Percentiles rank a stretch among this genome's conserved stretches.
These are phyloP conservation scores for Suhomyces sp. DNA, from an alignment of 805 yeast genomes.

Conservation along the genomic window DNA sequence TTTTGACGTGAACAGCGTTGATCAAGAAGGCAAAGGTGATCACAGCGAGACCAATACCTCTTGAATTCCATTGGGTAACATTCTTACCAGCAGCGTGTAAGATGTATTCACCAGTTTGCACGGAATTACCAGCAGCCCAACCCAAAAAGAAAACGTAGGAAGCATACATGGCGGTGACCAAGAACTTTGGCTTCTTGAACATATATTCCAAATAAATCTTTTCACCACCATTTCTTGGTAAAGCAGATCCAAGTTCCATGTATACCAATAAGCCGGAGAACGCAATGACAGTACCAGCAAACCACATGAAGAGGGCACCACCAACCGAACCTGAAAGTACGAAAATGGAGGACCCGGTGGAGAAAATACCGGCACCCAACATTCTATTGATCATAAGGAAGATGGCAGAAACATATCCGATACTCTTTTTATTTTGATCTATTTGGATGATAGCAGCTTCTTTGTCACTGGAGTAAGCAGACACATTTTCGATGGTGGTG, in stretches of 20 bases:
- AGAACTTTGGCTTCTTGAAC: slow-evolving; percentile 64
- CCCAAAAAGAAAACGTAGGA: slow-evolving; percentile 73
- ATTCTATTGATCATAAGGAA: slow-evolving; percentile 62
- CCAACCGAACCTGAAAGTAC: slow-evolving; percentile 68
- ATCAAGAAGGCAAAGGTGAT: slow-evolving; percentile 67
- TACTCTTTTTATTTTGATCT: slow-evolving; percentile 45
- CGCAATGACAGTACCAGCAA: slow-evolving; percentile 70
- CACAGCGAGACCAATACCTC: slow-evolving; percentile 75
- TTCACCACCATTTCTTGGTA: slow-evolving; percentile 84
- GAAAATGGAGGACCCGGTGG: slow-evolving; percentile 65
- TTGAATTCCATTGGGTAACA: slow-evolving; percentile 70
- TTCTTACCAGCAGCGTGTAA: slow-evolving; percentile 70
- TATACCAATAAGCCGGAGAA: slow-evolving; percentile 57
- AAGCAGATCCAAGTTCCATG: slow-evolving; percentile 75
- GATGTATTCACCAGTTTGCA: slow-evolving; percentile 76
- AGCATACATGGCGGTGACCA: slow-evolving; percentile 62
- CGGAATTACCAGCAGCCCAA: slow-evolving; percentile 84
- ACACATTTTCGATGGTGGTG: slow-evolving; percentile 5
- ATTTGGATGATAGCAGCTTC: slow-evolving; percentile 35
- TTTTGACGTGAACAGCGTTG: slow-evolving; percentile 59
- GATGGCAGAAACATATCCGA: slow-evolving; percentile 46
- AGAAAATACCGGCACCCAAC: slow-evolving; percentile 74
- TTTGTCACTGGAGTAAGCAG: slow-evolving; percentile 14
- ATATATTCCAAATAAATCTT: slow-evolving; percentile 76
- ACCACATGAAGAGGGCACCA: slow-evolving; percentile 68